Evolutionary conservation across 352 stramenopile genomes (phyloP).

Genomic region (Phytophthora ohioensis): DNA sequence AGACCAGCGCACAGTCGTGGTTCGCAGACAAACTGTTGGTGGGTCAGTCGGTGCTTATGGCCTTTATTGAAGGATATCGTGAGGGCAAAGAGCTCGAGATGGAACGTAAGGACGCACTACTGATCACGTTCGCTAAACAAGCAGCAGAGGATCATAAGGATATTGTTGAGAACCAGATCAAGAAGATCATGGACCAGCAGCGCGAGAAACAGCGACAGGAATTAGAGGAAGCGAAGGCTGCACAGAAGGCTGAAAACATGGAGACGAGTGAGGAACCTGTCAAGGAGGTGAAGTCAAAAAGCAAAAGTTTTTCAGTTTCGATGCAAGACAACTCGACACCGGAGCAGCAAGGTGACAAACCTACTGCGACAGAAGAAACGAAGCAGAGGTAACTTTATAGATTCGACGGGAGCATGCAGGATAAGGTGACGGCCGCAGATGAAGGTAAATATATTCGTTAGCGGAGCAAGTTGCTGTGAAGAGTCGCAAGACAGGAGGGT

Average conservation of each 20-base stretch:
- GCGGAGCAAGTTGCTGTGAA: conserved; percentile 19
- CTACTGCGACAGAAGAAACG: conserved; percentile 10
- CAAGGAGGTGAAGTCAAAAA: conserved; percentile 4
- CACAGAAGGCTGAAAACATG: conserved; percentile 14
- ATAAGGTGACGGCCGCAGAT: neutral
- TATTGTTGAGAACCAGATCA: conserved; percentile 73
- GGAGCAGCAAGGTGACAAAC: conserved; percentile 18
- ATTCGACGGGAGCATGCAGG: conserved; percentile 3
- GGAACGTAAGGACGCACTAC: conserved; percentile 70
- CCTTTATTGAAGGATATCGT: conserved; percentile 86
- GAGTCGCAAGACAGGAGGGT: conserved; percentile 29
- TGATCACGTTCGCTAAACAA: conserved; percentile 82
- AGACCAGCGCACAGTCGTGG: conserved; percentile 77
- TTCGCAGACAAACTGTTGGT: conserved; percentile 87
- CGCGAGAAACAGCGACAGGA: conserved; percentile 63
- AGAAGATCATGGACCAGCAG: conserved; percentile 69
- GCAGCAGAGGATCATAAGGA: conserved; percentile 80
- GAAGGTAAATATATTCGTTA: conserved; percentile 38
- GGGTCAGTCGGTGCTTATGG: conserved; percentile 79
- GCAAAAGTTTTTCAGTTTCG: neutral
- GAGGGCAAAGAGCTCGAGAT: conserved; percentile 84
- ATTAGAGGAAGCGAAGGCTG: conserved; percentile 24
- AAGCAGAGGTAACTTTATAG: conserved; percentile 31
- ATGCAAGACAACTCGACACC: conserved; percentile 3
- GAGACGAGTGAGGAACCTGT: conserved; percentile 8